These are phyloP conservation scores for Lactarius sanguifluus DNA, from an alignment of 768 basidiomycete genomes.

Conservation along the genomic window DNA sequence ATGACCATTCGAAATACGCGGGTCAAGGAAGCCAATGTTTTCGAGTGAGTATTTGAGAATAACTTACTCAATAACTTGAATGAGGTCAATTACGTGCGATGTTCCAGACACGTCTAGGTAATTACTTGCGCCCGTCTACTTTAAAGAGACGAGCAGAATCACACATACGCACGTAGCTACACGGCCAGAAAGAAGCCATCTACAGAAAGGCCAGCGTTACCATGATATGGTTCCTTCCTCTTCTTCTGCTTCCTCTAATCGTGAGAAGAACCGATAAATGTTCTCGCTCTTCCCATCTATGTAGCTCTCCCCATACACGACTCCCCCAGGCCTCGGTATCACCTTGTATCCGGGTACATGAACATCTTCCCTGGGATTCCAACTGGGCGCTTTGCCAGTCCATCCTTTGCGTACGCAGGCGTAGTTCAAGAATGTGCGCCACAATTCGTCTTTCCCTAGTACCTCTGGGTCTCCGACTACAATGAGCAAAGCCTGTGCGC, in stretches of 20 bases:
- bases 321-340: not conserved
- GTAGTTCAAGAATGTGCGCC: conserved; percentile 61
- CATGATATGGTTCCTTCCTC: too few relatives aligned
- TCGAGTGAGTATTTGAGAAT: too few relatives aligned
- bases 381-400: conserved; percentile 44
- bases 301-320: conserved; percentile 7
- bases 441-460: conserved; percentile 56
- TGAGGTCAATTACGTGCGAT: too few relatives aligned
- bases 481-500: conserved; percentile 62
- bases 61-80: too few relatives aligned
- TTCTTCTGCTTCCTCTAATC: not conserved
- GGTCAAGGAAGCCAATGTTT: too few relatives aligned
- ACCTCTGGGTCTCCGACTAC: conserved; percentile 60
- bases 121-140: not conserved
- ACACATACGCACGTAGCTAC: not conserved
- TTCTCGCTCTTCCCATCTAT: conserved; percentile 11
- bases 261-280: too few relatives aligned
- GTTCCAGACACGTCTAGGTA: too few relatives aligned
- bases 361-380: conserved; percentile 36
- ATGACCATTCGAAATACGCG: not conserved
- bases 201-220: too few relatives aligned
- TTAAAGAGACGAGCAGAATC: not conserved
- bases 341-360: not conserved
- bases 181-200: too few relatives aligned
- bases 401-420: conserved; percentile 52